Base-by-base conservation (phyloP, 768 basidiomycete species). In the Calocybe indica region DNA sequence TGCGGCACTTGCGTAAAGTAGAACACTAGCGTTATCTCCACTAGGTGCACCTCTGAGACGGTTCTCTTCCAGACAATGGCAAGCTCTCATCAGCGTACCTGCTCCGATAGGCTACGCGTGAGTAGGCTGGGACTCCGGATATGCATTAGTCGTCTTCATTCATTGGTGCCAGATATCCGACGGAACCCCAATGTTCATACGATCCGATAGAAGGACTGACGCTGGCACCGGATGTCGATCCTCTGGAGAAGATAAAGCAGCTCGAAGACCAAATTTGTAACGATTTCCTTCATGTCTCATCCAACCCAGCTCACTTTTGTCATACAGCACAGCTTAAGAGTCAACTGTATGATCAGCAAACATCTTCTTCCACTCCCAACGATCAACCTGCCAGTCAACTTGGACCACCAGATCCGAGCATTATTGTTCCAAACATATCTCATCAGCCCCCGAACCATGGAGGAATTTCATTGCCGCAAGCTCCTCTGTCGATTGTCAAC, bases 61-160 rank as follows among this genome's bases (percentile, higher is more conserved):
- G 33, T 45, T 31, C 32, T 37, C 55, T 14, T 43, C 22, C 48
- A 89, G 87, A 66, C 83, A 88, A 62, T 89, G 88, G 87, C 80
- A 88, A 53, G 79, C 86, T 11, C 67, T 84, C 49, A 80, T 90
- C 52, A 86, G 87, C 56, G 89, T 92, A 31, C 89, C 89, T 6
- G 85, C 90, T 6, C 89, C 89, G 41, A 78, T 84, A 28, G 89
- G 90, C 56, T 92, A 89, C 68, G 82, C 83, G 88, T 90, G 58
- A 63, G 86, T 51, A 44, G 45, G 38, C 37, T 46, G 44, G 40
- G n/a, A 47, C 15, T 46, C 13, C 29, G 28, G 14, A 30, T 40
- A 43, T 37, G 15, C 43, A 28, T 35, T 14, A 44, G 15, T 48
- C 57, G 53, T 42, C 41, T 40, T 54, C 42, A 53, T 50, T 36